Percentiles rank a stretch among this genome's conserved stretches.
Evolutionary conservation across 805 yeast genomes (phyloP).

Genomic region (Saturnispora sekii): DNA sequence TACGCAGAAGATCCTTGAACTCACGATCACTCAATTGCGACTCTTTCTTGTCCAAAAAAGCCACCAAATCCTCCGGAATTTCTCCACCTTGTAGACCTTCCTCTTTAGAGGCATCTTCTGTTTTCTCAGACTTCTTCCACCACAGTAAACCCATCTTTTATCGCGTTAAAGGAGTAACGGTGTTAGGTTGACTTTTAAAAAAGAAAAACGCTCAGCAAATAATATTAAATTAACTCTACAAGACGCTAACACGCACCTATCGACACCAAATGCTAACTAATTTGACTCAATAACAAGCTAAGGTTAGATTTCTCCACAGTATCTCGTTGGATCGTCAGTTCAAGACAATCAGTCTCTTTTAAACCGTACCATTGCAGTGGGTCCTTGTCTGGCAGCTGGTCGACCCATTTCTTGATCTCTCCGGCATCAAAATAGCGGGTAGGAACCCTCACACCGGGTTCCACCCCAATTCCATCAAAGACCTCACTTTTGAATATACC

Average conservation of each 20-base stretch:
- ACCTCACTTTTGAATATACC: constrained; percentile 31
- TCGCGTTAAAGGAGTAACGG: too few species aligned
- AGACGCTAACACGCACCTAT: too few species aligned
- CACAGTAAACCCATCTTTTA: constrained; percentile 14
- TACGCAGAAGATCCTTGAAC: constrained; percentile 19
- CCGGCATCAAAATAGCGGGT: constrained; percentile 28
- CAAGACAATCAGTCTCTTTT: neutral
- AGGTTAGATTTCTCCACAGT: constrained; percentile 2
- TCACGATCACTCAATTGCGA: constrained; percentile 24
- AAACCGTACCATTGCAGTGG: constrained; percentile 25
- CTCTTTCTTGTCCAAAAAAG: constrained; percentile 20
- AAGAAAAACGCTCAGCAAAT: too few species aligned
- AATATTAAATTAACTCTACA: too few species aligned
- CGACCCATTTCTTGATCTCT: constrained; percentile 37
- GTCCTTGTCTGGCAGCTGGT: constrained; percentile 41
- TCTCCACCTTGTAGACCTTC: neutral
- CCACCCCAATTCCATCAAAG: constrained; percentile 18
- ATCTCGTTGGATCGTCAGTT: constrained; percentile 9
- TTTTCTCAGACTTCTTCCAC: constrained; percentile 5
- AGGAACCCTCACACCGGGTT: constrained; percentile 29
- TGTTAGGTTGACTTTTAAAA: too few species aligned
- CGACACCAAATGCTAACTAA: too few species aligned
- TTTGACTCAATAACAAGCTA: too few species aligned
- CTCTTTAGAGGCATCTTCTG: too few species aligned
- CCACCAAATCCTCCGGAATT: constrained; percentile 20